phyloP scores from a whole-genome alignment of 148 eudicot genomes.

The Rhododendron vialii region DNA sequence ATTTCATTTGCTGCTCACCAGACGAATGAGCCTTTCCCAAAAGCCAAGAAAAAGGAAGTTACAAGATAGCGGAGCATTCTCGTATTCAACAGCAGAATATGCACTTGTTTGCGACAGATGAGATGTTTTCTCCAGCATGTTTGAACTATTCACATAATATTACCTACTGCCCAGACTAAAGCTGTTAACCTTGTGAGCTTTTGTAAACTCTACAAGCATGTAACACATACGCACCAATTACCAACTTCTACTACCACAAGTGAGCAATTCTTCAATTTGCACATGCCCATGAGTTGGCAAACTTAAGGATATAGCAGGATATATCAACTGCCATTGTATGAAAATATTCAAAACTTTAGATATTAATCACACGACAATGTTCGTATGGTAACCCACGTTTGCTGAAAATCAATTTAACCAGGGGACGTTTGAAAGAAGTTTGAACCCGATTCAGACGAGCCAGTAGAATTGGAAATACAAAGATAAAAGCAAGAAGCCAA shows the following conservation, averaged over 20 bases:
- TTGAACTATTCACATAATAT: neutral
- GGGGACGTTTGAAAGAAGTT: neutral
- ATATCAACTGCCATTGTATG: neutral
- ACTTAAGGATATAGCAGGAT: neutral
- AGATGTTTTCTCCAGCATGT: neutral
- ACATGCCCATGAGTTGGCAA: neutral
- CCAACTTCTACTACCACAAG: neutral
- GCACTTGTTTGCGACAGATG: neutral
- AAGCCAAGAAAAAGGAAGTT: neutral
- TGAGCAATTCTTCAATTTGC: neutral
- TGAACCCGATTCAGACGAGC: neutral
- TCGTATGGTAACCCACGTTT: neutral
- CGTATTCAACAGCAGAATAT: neutral
- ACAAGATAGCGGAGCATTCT: constrained; percentile 1
- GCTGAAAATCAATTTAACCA: neutral
- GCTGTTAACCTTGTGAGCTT: neutral
- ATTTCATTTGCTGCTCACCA: neutral
- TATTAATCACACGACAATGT: neutral
- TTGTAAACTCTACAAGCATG: neutral
- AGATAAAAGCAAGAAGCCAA: neutral
- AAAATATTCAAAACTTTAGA: neutral
- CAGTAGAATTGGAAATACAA: neutral
- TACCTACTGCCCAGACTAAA: neutral
- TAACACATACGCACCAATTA: neutral
- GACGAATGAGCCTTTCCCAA: neutral